Base-by-base conservation (phyloP, 129 eudicot genomes). In the Escallonia herrerae region DNA sequence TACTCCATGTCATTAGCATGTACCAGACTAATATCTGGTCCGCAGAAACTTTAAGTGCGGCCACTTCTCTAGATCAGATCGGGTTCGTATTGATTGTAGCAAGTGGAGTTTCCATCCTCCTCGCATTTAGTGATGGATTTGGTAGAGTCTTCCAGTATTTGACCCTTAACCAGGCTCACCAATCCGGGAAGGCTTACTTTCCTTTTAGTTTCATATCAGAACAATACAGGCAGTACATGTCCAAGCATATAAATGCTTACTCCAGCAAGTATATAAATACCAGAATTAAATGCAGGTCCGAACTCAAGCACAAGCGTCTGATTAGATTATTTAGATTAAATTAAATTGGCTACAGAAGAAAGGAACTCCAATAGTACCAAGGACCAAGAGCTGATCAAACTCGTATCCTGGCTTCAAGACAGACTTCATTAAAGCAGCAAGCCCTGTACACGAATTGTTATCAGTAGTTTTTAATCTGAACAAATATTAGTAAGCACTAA, bases 341-440 rank as follows among this genome's bases (percentile, higher is more conserved):
- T 12, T 39, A 43, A 60, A 22, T 7, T 5, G 2, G 56, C 40
- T 8, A 57, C 42, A 56, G 49, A 47, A 41, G 53, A 48, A 42
- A 51, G n/a, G 58, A 42, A 72, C 49, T 46, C 40, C 40, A 55
- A 48, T 60, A 70, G 46, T 83, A 86, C 97, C 97, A 70, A 93
- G 83, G 70, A 93, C 89, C 82, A 88, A 77, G 58, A 93, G 90
- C 59, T 78, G 68, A 74, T 86, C 95, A 66, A 93, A 86, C 71
- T 72, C 76, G 69, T 88, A 86, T 74, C 98, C 96, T 41, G 96
- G 89, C 87, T 75, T 86, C 73, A 93, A 76, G 61, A 58, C 64
- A 3, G 81, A 75, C 75, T 77, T 81, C 85, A 93, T 68, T 43
- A 53, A n/a, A 69, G 81, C 72, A 74, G 95, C 87, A 77, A 79